phyloP scores from a whole-genome alignment of 2,329 filamentous ascomycete species.

The Talaromyces sp. region DNA sequence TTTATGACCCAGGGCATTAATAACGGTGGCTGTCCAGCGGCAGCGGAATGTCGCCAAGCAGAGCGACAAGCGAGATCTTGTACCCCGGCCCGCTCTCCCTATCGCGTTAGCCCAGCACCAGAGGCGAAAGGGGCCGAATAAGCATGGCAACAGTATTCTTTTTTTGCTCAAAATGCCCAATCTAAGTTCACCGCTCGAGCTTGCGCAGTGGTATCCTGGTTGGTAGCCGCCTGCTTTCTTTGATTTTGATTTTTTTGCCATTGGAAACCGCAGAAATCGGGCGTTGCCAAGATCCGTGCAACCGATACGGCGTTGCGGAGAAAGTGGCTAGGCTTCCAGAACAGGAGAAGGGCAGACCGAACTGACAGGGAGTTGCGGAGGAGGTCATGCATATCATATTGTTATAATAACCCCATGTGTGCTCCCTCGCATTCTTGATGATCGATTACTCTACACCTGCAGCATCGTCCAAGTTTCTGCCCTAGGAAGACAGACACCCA shows the following conservation, averaged over 20 bases:
- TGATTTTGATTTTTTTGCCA: not conserved
- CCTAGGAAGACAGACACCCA: not conserved
- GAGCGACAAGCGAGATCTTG: not conserved
- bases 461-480: not conserved
- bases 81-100: not conserved
- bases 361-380: not conserved
- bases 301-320: not conserved
- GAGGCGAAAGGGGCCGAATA: not conserved
- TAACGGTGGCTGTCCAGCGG: not conserved
- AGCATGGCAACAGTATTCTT: not conserved
- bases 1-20: not conserved
- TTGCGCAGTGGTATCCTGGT: not conserved
- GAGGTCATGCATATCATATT: not conserved
- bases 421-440: not conserved
- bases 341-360: not conserved
- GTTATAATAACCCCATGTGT: not conserved
- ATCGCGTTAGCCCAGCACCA: not conserved
- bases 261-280: not conserved
- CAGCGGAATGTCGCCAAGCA: not conserved
- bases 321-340: not conserved
- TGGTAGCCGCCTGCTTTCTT: not conserved
- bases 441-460: not conserved
- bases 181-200: not conserved
- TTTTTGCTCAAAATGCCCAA: not conserved
- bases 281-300: not conserved